Base-by-base conservation (phyloP, 2,329 filamentous ascomycete genomes). In the Exophiala mesophila region DNA sequence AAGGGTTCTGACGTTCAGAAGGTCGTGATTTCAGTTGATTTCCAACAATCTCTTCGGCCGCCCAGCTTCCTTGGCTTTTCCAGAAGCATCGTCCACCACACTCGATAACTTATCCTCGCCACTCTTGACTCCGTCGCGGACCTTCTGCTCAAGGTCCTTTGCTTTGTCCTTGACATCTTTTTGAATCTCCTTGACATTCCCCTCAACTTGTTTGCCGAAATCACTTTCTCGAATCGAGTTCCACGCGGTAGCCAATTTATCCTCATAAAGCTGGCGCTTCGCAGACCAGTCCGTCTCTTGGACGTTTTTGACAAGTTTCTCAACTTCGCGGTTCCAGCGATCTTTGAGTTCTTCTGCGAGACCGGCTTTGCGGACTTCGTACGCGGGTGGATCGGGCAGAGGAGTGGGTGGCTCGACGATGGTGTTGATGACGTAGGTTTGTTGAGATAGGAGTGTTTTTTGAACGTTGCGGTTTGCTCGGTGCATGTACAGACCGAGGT, bases 281-380 rank as follows among this genome's bases (percentile, higher is more conserved):
- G 34, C 34, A 7, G 41, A 36, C 82, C 82, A 87, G 61, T 84
- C 77, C 47, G 75, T 79, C 23, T 66, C 72, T 64, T 88, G 78
- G 43, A 78, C 75, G 73, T 78, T 82, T 45, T 71, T 72, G 41
- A 84, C 82, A 38, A 82, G 73, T 47, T 72, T 71, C 61, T 83
- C 76, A 24, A 90, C 64, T 63, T 90, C 85, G 37, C 74, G 64
- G 62, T 92, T 90, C 85, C 85, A 90, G 47, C 77, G 71, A 57
- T 85, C 82, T 69, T 90, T 90, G 55, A 82, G 72, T 24, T 77
- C 69, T 59, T 88, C 83, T 40, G 80, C 60, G 36, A 85, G 67
- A 35, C 72, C 71, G 19, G 73, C 71, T 49, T 74, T 69, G 54
- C 76, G 69, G 38, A 74, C 64, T 34, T 56, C 50, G 42, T 59